Conservation (phyloP, 768 basidiomycete genomes). For the Phlebiopsis gigantea region DNA sequence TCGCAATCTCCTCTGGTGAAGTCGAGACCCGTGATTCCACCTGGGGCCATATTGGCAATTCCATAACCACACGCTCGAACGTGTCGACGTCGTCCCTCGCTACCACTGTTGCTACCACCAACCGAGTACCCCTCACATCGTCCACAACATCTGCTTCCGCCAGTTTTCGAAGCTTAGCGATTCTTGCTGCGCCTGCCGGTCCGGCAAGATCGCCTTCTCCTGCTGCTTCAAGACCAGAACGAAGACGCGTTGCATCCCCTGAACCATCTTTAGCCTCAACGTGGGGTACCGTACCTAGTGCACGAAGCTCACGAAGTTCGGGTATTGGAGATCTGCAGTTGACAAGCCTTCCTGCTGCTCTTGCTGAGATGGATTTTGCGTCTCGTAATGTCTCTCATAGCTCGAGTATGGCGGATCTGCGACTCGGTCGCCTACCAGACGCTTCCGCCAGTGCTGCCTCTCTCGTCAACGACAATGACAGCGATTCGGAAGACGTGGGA, state of each 20-base stretch:
- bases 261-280: constrained; percentile 11
- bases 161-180: constrained; percentile 1
- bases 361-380: background rate
- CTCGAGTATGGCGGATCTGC: constrained; percentile 11
- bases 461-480: background rate
- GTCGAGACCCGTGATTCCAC: constrained; percentile 9
- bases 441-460: background rate
- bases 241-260: background rate
- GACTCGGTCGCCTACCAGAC: constrained; percentile 5
- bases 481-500: background rate
- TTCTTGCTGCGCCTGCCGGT: background rate
- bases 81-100: constrained; percentile 6
- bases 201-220: background rate
- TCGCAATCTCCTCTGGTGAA: constrained; percentile 9
- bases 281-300: constrained; percentile 14
- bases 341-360: constrained; percentile 2
- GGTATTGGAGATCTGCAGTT: constrained; percentile 7
- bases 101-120: background rate
- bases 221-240: background rate
- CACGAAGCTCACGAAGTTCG: constrained; percentile 5
- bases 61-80: background rate
- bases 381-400: constrained; percentile 2
- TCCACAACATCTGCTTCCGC: constrained; percentile 5
- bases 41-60: constrained; percentile 8
- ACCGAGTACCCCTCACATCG: background rate